A percentile compares a stretch with the other conserved stretches of the same genome.
Conservation (phyloP, 2,329 filamentous ascomycete species). For the Aspergillus novoparasiticus region DNA sequence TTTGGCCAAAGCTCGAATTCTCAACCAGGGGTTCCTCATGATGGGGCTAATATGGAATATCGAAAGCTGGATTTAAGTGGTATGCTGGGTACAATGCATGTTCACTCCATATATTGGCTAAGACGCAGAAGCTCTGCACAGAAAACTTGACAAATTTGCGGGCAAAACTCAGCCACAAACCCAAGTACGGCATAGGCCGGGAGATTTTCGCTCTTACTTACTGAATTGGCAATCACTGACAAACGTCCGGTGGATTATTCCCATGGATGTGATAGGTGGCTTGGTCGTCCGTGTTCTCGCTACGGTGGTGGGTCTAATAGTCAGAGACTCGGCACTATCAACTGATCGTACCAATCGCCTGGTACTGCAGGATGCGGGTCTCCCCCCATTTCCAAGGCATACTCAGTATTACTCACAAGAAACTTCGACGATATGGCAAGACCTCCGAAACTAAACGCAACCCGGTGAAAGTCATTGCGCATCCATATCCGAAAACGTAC, state of each 20-base stretch:
- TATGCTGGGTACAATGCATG: background rate
- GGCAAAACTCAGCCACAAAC: background rate
- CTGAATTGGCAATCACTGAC: background rate
- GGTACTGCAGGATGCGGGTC: conserved; percentile 5
- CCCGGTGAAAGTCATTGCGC: background rate
- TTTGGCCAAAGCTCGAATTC: background rate
- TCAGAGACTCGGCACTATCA: background rate
- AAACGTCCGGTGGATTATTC: conserved; percentile 5
- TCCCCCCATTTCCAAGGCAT: background rate
- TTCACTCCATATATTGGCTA: background rate
- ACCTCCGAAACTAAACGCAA: background rate
- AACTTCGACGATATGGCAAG: conserved; percentile 1
- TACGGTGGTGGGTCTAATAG: conserved; percentile 2
- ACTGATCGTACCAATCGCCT: conserved; percentile 4
- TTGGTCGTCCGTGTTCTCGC: background rate
- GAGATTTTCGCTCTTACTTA: background rate
- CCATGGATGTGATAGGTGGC: conserved; percentile 3
- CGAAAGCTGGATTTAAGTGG: background rate
- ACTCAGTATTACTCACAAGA: background rate
- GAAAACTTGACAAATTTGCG: background rate
- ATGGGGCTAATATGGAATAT: background rate
- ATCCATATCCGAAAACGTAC: background rate
- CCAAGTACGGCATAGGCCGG: background rate
- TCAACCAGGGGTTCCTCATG: background rate
- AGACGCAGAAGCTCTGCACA: background rate